phyloP scores from a whole-genome alignment of 2,329 filamentous ascomycete species.

The Verruconis gallopava region DNA sequence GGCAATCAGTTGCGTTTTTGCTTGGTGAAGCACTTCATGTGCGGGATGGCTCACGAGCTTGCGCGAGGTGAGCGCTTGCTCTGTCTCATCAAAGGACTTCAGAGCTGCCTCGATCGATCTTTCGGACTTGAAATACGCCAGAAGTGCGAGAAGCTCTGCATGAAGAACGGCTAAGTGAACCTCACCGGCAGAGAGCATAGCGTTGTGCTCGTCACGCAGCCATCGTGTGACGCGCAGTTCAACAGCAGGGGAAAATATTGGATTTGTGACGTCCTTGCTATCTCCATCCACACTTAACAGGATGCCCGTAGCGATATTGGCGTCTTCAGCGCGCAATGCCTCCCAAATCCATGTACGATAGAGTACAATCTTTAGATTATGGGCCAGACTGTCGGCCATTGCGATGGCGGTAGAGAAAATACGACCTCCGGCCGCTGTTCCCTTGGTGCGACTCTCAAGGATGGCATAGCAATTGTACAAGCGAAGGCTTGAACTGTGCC shows the following conservation, averaged over 20 bases:
- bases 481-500: conserved; percentile 46
- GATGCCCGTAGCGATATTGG: conserved; percentile 20
- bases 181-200: not conserved
- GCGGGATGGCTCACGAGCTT: conserved; percentile 16
- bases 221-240: conserved; percentile 13
- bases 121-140: conserved; percentile 1
- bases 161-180: conserved; percentile 34
- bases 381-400: conserved; percentile 34
- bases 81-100: conserved; percentile 21
- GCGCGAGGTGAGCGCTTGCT: conserved; percentile 17
- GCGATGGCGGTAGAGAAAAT: conserved; percentile 57
- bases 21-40: conserved; percentile 57
- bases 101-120: conserved; percentile 18
- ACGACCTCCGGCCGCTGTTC: conserved; percentile 44
- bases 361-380: conserved; percentile 31
- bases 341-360: conserved; percentile 57
- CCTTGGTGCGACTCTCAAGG: conserved; percentile 50
- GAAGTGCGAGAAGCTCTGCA: conserved; percentile 1
- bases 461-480: conserved; percentile 73
- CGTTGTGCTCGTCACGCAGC: conserved; percentile 6
- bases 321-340: conserved; percentile 37
- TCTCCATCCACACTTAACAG: conserved; percentile 19
- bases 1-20: conserved; percentile 51
- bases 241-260: conserved; percentile 9
- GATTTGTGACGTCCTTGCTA: not conserved